Evolutionary conservation across 2,329 filamentous ascomycete genomes (phyloP).

Genomic region (Penicillium freii): DNA sequence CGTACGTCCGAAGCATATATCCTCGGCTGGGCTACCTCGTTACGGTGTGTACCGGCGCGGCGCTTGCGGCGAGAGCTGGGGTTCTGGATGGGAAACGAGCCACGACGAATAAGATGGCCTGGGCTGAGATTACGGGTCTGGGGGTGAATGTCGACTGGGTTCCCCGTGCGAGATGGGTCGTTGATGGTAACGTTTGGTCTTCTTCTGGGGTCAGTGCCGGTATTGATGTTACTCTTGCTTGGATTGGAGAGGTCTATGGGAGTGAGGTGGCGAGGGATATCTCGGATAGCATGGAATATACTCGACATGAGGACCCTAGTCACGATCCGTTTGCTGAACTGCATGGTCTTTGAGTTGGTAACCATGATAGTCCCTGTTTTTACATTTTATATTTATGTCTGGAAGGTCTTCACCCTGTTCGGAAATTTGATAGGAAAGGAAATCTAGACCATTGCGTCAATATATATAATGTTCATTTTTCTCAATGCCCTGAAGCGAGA

Average conservation of each 20-base stretch:
- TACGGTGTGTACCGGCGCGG: conserved; percentile 66
- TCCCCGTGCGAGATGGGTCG: conserved; percentile 60
- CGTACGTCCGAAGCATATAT: conserved; percentile 49
- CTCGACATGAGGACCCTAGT: conserved; percentile 50
- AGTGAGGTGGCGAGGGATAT: conserved; percentile 50
- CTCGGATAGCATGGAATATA: conserved; percentile 58
- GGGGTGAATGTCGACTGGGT: conserved; percentile 60
- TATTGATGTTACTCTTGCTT: conserved; percentile 61
- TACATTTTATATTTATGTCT: neutral
- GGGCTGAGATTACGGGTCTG: conserved; percentile 48
- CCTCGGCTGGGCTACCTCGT: conserved; percentile 56
- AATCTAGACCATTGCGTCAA: too few species aligned
- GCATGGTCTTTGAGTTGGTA: conserved; percentile 14
- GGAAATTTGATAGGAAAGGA: neutral
- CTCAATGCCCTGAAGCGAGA: neutral
- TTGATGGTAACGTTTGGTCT: conserved; percentile 66
- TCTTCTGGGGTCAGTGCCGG: conserved; percentile 63
- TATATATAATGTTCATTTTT: neutral
- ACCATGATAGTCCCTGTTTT: neutral
- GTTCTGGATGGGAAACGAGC: conserved; percentile 60
- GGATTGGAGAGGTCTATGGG: conserved; percentile 55
- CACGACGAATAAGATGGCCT: conserved; percentile 66
- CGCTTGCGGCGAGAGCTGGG: conserved; percentile 58
- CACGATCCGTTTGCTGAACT: conserved; percentile 56
- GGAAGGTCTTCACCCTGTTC: neutral